phyloP scores from a whole-genome alignment of 768 basidiomycete genomes.

The Lentinus brumalis region DNA sequence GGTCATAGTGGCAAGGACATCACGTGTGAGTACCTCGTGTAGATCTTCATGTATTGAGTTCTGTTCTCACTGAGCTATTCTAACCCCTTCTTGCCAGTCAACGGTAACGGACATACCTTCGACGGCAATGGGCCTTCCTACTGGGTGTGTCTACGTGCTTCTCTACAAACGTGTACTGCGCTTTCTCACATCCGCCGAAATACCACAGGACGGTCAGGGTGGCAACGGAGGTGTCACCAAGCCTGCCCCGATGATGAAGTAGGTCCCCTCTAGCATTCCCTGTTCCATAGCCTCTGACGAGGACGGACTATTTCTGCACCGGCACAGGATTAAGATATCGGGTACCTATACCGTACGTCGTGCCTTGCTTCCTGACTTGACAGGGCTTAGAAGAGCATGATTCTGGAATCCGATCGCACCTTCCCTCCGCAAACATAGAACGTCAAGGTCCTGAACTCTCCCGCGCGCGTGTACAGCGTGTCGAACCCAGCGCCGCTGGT shows the following conservation, averaged over 20 bases:
- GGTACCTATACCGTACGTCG: slow-evolving; percentile 38
- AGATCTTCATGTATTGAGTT: background rate
- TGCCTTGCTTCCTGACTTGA: slow-evolving; percentile 1
- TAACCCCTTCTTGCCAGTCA: slow-evolving; percentile 26
- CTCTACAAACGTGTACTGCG: background rate
- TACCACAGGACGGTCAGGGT: slow-evolving; percentile 32
- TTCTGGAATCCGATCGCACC: background rate
- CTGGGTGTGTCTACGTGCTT: slow-evolving; percentile 41
- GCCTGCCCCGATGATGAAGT: slow-evolving; percentile 45
- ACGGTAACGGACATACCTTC: slow-evolving; percentile 44
- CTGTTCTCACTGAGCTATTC: background rate
- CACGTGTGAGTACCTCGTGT: slow-evolving; percentile 41
- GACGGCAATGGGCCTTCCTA: slow-evolving; percentile 46
- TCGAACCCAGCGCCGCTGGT: slow-evolving; percentile 27
- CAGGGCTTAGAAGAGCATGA: background rate
- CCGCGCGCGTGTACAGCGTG: slow-evolving; percentile 36
- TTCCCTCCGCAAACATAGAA: slow-evolving; percentile 24
- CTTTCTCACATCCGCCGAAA: background rate
- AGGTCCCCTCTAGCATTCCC: background rate
- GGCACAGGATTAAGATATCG: slow-evolving; percentile 39
- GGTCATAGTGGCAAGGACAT: slow-evolving; percentile 46
- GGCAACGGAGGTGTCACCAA: slow-evolving; percentile 34
- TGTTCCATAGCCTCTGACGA: slow-evolving; percentile 1
- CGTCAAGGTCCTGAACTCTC: slow-evolving; percentile 43
- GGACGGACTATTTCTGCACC: background rate